These are phyloP conservation scores for Stachybotrys echinatus DNA, from an alignment of 2,329 filamentous ascomycete genomes.

Conservation along the genomic window DNA sequence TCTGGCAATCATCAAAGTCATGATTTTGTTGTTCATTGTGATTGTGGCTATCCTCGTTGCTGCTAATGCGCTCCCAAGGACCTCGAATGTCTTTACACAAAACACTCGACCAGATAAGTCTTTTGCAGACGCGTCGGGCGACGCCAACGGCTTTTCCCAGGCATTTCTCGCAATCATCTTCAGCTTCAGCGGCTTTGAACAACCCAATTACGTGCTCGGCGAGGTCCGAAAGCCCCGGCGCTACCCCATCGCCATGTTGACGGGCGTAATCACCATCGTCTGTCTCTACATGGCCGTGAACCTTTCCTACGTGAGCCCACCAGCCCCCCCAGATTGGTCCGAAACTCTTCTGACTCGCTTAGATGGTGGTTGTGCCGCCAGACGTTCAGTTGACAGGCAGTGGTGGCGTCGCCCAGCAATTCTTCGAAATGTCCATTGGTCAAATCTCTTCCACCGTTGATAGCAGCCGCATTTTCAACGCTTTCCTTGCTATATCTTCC, in stretches of 20 bases:
- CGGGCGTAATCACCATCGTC: constrained; percentile 21
- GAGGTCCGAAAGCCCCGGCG: constrained; percentile 23
- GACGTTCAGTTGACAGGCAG: constrained; percentile 10
- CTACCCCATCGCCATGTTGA: constrained; percentile 23
- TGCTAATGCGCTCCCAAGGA: constrained; percentile 16
- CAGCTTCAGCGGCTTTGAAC: constrained; percentile 28
- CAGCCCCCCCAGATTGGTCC: not conserved
- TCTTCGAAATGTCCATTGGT: constrained; percentile 27
- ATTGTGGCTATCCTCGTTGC: constrained; percentile 24
- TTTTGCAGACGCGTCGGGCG: constrained; percentile 14
- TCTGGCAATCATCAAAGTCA: constrained; percentile 44
- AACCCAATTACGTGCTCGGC: constrained; percentile 31
- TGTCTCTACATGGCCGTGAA: constrained; percentile 31
- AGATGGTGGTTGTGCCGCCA: constrained; percentile 34
- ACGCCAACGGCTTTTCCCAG: constrained; percentile 25
- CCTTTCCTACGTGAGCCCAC: constrained; percentile 26
- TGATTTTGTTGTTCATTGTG: constrained; percentile 40
- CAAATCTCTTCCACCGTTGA: constrained; percentile 13
- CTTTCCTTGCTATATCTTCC: constrained; percentile 46
- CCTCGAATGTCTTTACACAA: constrained; percentile 15
- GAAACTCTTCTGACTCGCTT: constrained; percentile 1
- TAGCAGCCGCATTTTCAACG: constrained; percentile 35
- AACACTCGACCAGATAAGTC: constrained; percentile 19
- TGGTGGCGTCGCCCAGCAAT: constrained; percentile 21
- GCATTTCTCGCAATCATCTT: constrained; percentile 40